Base-by-base conservation (phyloP, 2,329 filamentous ascomycete species). In the Hansfordia pulvinata region DNA sequence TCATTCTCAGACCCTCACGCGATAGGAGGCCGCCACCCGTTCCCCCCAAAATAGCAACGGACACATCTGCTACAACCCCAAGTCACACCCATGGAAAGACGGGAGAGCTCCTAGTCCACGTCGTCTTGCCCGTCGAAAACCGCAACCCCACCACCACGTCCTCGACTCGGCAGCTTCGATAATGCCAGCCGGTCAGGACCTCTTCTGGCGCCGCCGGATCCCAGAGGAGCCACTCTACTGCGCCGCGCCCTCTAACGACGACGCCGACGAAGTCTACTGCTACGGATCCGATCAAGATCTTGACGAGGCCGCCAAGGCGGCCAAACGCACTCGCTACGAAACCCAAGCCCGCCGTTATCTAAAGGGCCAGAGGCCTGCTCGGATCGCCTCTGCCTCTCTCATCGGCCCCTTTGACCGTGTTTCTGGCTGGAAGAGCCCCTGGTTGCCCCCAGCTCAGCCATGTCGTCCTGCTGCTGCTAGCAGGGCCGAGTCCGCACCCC, bases 361-460 rank as follows among this genome's bases (percentile, higher is more conserved):
- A 19, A 49, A 57, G 6, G 77, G 76, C 1, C 51, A 59, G 17
- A 42, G 58, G 2, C 62, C 76, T n/a, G n/a, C n/a, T 0, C 41
- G 64, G 14, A 56, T 85, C 3, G 44, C 74, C 3, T 76, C 77
- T 9, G 66, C 76, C 6, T 49, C 53, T 5, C 53, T 82, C 3
- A 60, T 53, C 32, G 77, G 76, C 1, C 77, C 76, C 0, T 77
- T 81, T 35, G 57, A 62, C 23, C 45, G 39, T 29, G 41, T 50
- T 20, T 54, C 47, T 2, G 60, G 60, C 13, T 71, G 65, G 65
- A 39, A 44, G 17, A 68, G 69, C 34, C 66, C 66, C 10, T 70
- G 66, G 66, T 41, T 47, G 21, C 53, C 10, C 18, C 23, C 23
- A 30, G 22, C 17, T 27, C 15, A 23, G 17, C 18, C 31, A 31